These are phyloP conservation scores for Gymnopilus dilepis DNA, from an alignment of 768 basidiomycete genomes.

Conservation along the genomic window DNA sequence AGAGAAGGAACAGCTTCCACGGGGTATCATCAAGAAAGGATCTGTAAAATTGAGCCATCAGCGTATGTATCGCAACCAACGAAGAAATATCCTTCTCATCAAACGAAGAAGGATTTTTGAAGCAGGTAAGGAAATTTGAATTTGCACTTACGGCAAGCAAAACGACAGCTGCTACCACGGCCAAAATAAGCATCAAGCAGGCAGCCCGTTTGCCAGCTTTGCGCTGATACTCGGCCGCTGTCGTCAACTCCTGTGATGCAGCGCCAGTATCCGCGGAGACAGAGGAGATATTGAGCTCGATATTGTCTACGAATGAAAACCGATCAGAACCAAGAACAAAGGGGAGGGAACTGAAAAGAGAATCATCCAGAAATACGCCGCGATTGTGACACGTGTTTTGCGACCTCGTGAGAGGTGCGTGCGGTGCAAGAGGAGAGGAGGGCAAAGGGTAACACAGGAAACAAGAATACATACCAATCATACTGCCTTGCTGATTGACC, in stretches of 20 bases:
- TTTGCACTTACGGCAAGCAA: constrained; percentile 82
- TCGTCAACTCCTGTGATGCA: constrained; percentile 85
- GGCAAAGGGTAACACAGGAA: background rate
- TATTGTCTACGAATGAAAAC: constrained; percentile 73
- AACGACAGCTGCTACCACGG: constrained; percentile 86
- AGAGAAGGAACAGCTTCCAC: background rate
- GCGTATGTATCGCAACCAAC: constrained; percentile 14
- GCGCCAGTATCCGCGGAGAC: constrained; percentile 82
- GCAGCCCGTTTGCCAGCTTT: constrained; percentile 90
- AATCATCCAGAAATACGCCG: background rate
- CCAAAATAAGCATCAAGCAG: constrained; percentile 87
- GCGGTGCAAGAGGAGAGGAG: background rate
- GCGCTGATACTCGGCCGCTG: constrained; percentile 92
- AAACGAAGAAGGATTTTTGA: constrained; percentile 4
- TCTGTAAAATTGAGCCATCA: constrained; percentile 20
- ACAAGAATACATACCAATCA: constrained; percentile 73
- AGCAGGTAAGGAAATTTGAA: background rate
- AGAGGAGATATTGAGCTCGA: constrained; percentile 90
- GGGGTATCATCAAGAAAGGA: constrained; percentile 20
- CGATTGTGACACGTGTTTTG: background rate
- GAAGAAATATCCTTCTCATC: constrained; percentile 21
- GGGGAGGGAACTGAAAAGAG: background rate
- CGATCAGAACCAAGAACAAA: background rate
- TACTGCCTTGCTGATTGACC: constrained; percentile 91
- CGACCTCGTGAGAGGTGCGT: background rate